These are phyloP conservation scores for Pittosporum tobira DNA, from an alignment of 129 eudicot species.

Conservation along the genomic window DNA sequence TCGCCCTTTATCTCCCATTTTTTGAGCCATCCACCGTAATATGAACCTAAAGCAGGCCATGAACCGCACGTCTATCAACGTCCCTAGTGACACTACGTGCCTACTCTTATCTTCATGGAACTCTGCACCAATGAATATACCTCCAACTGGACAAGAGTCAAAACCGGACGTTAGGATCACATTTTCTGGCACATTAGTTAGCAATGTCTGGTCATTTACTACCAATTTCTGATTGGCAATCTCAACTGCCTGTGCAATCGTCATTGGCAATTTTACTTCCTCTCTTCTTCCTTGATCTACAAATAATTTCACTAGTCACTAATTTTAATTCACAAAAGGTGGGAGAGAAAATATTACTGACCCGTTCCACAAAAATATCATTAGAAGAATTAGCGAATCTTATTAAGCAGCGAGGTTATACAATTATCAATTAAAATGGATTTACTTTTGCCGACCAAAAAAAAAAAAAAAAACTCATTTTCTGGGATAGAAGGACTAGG, in stretches of 20 bases:
- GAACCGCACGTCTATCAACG: slow-evolving; percentile 49
- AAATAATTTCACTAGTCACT: slow-evolving; percentile 12
- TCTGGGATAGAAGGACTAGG: too few species aligned
- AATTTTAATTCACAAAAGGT: background rate
- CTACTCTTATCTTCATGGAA: slow-evolving; percentile 39
- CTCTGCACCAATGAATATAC: slow-evolving; percentile 55
- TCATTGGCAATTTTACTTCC: slow-evolving; percentile 35
- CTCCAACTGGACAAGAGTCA: slow-evolving; percentile 46
- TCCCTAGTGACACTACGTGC: slow-evolving; percentile 65
- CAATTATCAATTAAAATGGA: too few species aligned
- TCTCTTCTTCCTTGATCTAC: too few species aligned
- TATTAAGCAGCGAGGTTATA: too few species aligned
- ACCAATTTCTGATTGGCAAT: slow-evolving; percentile 38
- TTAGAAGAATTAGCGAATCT: too few species aligned
- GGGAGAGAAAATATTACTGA: too few species aligned
- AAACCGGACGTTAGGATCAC: slow-evolving; percentile 43
- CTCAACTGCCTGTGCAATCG: slow-evolving; percentile 52
- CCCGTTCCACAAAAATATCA: too few species aligned
- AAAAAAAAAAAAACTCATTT: too few species aligned
- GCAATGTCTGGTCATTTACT: slow-evolving; percentile 45
- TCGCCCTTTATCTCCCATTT: slow-evolving; percentile 59
- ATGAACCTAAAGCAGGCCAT: slow-evolving; percentile 75
- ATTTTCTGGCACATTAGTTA: slow-evolving; percentile 54
- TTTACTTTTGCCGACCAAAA: too few species aligned
- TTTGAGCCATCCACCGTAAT: slow-evolving; percentile 95